These are phyloP conservation scores for Mariannaea elegans DNA, from an alignment of 2,329 filamentous ascomycete genomes.

Conservation along the genomic window DNA sequence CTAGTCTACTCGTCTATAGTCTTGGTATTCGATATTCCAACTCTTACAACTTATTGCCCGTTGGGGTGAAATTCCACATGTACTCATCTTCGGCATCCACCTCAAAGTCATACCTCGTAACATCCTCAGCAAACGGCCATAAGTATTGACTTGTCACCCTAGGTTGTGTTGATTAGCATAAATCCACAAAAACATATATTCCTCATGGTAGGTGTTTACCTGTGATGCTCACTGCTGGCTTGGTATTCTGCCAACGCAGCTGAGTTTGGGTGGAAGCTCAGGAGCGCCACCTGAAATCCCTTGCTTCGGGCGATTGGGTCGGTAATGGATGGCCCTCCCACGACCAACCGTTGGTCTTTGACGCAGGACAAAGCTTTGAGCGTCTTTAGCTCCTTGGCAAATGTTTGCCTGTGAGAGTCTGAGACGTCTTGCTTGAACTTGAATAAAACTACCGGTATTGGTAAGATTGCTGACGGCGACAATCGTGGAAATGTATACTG, in stretches of 20 bases:
- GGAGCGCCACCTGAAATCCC: constrained; percentile 59
- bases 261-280: constrained; percentile 60
- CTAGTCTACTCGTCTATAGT: not conserved
- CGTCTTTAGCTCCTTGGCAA: constrained; percentile 56
- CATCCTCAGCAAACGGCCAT: constrained; percentile 62
- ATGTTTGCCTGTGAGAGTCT: constrained; percentile 52
- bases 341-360: constrained; percentile 56
- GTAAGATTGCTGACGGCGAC: not conserved
- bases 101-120: constrained; percentile 64
- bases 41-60: constrained; percentile 1
- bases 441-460: constrained; percentile 53
- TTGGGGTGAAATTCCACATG: constrained; percentile 28
- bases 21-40: not conserved
- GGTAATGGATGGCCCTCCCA: constrained; percentile 63
- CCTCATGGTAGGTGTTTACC: constrained; percentile 41
- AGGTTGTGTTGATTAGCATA: not conserved
- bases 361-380: constrained; percentile 60
- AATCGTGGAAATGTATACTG: not conserved
- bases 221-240: constrained; percentile 60
- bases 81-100: constrained; percentile 52
- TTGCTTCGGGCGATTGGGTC: constrained; percentile 61
- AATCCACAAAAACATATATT: not conserved
- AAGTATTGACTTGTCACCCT: constrained; percentile 62
- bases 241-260: constrained; percentile 61
- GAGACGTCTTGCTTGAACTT: constrained; percentile 56